A percentile compares a stretch with the other conserved stretches of the same genome.
Conservation (phyloP, 352 stramenopile species). For the Pythium apleroticum region DNA sequence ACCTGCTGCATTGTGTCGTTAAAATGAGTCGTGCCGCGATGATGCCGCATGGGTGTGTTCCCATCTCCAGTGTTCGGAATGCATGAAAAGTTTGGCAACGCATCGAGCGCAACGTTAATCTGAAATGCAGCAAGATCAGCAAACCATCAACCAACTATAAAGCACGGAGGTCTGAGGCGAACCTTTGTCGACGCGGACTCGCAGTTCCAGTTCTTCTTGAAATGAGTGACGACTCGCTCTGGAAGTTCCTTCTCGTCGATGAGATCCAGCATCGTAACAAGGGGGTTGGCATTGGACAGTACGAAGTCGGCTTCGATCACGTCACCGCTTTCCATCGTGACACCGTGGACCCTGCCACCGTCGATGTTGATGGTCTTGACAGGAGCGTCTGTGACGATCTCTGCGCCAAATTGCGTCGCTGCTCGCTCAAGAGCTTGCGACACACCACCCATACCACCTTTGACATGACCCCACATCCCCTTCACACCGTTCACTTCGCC, state of each 20-base stretch:
- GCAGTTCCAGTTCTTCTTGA: constrained; percentile 78
- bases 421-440: constrained; percentile 65
- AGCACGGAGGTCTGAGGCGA: too few species aligned
- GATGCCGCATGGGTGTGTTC: constrained; percentile 65
- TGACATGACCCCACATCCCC: constrained; percentile 88
- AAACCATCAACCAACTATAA: background rate
- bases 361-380: constrained; percentile 68
- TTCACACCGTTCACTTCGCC: constrained; percentile 88
- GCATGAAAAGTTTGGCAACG: constrained; percentile 83
- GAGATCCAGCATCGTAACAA: constrained; percentile 85
- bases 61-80: constrained; percentile 63
- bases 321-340: constrained; percentile 59
- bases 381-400: constrained; percentile 66
- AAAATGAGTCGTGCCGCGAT: constrained; percentile 90
- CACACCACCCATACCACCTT: constrained; percentile 87
- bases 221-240: constrained; percentile 61
- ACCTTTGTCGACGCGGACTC: constrained; percentile 82
- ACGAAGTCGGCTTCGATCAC: constrained; percentile 56
- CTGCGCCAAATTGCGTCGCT: constrained; percentile 57
- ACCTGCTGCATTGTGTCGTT: constrained; percentile 75
- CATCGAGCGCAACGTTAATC: constrained; percentile 89
- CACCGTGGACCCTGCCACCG: constrained; percentile 47
- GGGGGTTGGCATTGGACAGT: constrained; percentile 80
- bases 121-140: background rate
- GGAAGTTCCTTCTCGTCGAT: constrained; percentile 56